Evolutionary conservation across 306 rosid species (phyloP).

Genomic region (Corylus americana): DNA sequence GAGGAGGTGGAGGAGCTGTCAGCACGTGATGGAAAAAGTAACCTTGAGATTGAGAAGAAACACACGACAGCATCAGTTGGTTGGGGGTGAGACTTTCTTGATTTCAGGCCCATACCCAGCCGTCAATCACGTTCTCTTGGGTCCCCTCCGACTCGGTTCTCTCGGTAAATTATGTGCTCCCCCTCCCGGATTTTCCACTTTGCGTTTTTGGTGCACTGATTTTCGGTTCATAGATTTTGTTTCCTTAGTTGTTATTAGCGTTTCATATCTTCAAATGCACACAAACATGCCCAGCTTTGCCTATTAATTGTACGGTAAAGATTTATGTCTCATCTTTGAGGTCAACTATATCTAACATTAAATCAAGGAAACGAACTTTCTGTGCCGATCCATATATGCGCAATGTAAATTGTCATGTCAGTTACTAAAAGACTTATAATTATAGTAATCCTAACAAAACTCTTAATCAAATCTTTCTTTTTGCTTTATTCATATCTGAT

Average conservation of each 20-base stretch:
- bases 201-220: not conserved
- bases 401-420: no score
- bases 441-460: no score
- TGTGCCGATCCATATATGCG: no score
- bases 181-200: not conserved
- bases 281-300: no score
- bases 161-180: no score
- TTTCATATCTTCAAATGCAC: not conserved
- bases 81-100: constrained; percentile 19
- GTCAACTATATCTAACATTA: no score
- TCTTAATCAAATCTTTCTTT: no score
- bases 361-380: no score
- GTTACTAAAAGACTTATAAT: no score
- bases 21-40: not conserved
- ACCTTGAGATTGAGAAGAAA: not conserved
- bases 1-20: not conserved
- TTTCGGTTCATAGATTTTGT: not conserved
- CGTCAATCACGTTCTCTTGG: constrained; percentile 58
- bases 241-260: not conserved
- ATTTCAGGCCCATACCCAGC: constrained; percentile 52
- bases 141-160: constrained; percentile 26
- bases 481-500: no score
- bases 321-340: no score
- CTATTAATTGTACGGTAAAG: no score
- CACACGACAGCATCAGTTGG: not conserved